These are phyloP conservation scores for Hymenoscyphus scutula DNA, from an alignment of 2,329 filamentous ascomycete species.

Conservation along the genomic window DNA sequence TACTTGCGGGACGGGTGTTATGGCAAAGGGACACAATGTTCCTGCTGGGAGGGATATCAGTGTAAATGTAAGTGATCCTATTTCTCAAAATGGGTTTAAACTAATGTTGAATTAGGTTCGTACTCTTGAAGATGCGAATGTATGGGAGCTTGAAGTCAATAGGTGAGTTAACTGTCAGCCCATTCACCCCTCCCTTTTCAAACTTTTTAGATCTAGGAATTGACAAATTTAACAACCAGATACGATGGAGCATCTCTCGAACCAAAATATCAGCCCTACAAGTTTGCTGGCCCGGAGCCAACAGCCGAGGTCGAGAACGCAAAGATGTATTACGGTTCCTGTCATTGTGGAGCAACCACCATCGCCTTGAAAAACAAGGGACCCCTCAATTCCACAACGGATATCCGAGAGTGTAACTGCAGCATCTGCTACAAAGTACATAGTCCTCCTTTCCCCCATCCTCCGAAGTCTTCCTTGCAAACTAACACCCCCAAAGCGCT, in stretches of 20 bases:
- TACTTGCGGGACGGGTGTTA: conserved; percentile 47
- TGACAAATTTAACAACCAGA: background rate
- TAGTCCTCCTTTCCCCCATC: background rate
- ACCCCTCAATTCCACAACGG: conserved; percentile 7
- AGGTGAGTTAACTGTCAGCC: conserved; percentile 10
- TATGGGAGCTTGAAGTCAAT: conserved; percentile 18
- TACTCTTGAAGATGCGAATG: conserved; percentile 23
- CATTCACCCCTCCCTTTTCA: background rate
- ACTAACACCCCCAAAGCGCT: conserved; percentile 4
- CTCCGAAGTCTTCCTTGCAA: background rate
- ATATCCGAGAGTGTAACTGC: conserved; percentile 27
- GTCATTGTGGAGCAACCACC: conserved; percentile 27
- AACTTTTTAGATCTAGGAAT: background rate
- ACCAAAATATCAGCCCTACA: conserved; percentile 18
- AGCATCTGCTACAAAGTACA: conserved; percentile 14
- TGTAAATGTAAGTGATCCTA: conserved; percentile 42
- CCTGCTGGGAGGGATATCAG: conserved; percentile 35
- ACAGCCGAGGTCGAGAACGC: conserved; percentile 17
- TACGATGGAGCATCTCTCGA: conserved; percentile 22
- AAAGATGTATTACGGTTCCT: conserved; percentile 28
- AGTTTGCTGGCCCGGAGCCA: conserved; percentile 19
- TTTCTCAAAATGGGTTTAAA: background rate
- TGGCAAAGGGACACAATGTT: conserved; percentile 35
- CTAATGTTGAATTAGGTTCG: conserved; percentile 14
- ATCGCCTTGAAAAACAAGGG: conserved; percentile 22